Evolutionary conservation across 2,329 filamentous ascomycete genomes (phyloP), one percentile per base, ranked within the genome.

Genomic region (Scolecobasidium constrictum): DNA sequence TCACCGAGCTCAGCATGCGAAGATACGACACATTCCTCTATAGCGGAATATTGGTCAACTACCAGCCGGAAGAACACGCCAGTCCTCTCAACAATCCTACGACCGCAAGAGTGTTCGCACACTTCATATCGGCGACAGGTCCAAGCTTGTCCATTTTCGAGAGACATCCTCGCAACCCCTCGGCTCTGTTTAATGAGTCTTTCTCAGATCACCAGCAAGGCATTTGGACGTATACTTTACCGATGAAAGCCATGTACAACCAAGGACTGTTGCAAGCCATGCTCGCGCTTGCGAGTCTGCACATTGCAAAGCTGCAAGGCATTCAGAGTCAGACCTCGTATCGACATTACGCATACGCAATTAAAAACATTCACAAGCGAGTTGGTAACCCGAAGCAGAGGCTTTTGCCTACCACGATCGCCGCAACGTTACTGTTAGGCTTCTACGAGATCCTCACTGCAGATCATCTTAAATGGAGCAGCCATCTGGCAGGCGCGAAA

Each of bases 381-480:
- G 81, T 96, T 20, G 76, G 77, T 37, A 74, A 83, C 31, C 49
- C 38, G 3, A 38, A 35, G 11, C 71, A 69, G 36, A 77, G 87
- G 42, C 78, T 80, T 6, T 78, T 86, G 44, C 75, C 86, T 6
- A 78, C 85, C 1, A 95, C 87, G 0, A 67, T 96, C n/a, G 90
- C 88, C 5, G 87, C 88, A 2, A 87, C 86, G 0, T 68, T 95
- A 26, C 67, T 96, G 5, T 71, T 98, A 5, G 86, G 81, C 0
- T 96, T 87, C 58, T 96, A 94, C 54, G 92, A 96, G 59, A 85
- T 95, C 15, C 92, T 90, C 80, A 83, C 83, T 26, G 90, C 87
- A 17, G 90, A 98, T 51, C 90, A 96, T 53, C 79, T 83, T 43
- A 94, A 94, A 59, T 98, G 92, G 92, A 92, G 85, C 54, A 90